Percentiles rank a stretch among this genome's conserved stretches.
These are phyloP conservation scores for Quercus robur DNA, from an alignment of 306 rosid species.

Conservation along the genomic window DNA sequence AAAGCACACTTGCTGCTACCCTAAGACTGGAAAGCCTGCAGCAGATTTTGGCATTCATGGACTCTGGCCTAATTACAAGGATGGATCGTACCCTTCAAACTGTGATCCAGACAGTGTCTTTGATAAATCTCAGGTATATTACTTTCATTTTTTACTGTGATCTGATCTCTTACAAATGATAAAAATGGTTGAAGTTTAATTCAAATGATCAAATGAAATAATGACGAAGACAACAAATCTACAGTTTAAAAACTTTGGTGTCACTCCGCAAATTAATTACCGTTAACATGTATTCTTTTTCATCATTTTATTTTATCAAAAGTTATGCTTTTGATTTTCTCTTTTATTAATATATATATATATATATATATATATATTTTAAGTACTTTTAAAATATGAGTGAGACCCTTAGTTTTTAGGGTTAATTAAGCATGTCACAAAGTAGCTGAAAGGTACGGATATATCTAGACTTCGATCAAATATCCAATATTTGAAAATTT, in stretches of 20 bases:
- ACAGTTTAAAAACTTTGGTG: no score
- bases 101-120: conserved; percentile 68
- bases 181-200: background rate
- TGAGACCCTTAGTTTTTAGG: background rate
- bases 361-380: no score
- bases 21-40: conserved; percentile 63
- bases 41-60: conserved; percentile 77
- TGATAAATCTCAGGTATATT: conserved; percentile 62
- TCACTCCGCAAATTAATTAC: no score
- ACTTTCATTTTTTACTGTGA: background rate
- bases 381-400: background rate
- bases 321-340: no score
- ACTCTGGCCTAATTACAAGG: conserved; percentile 67
- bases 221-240: no score
- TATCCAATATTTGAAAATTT: background rate
- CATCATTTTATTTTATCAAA: no score
- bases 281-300: no score
- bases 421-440: background rate
- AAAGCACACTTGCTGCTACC: conserved; percentile 61
- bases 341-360: no score
- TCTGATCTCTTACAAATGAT: background rate
- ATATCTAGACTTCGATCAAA: background rate
- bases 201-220: background rate
- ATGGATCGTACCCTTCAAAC: conserved; percentile 72
- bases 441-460: background rate